Evolutionary conservation across 441 rosid species (phyloP).

Genomic region (Cnidoscolus chayamansa): DNA sequence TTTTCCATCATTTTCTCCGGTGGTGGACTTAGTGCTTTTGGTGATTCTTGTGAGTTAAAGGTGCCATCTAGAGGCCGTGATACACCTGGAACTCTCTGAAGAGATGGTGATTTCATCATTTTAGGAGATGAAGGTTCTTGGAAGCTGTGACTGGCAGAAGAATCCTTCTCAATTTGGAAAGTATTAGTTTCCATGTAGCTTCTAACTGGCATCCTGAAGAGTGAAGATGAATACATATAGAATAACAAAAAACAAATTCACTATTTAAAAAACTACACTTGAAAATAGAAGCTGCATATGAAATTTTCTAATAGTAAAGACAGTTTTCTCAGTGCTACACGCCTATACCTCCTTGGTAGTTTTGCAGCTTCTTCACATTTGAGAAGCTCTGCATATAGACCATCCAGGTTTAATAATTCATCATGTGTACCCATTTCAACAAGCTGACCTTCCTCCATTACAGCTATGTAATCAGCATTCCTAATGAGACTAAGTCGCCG

Average conservation of each 20-base stretch:
- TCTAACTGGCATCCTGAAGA: conserved; percentile 81
- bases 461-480: conserved; percentile 97
- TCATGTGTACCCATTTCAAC: conserved; percentile 99
- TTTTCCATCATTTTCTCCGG: conserved; percentile 71
- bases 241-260: not conserved
- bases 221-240: no score
- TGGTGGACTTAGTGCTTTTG: conserved; percentile 65
- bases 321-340: conserved; percentile 2
- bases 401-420: conserved; percentile 70
- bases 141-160: conserved; percentile 76
- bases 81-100: conserved; percentile 72
- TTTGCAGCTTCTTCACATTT: conserved; percentile 98
- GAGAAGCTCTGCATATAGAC: conserved; percentile 90
- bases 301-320: conserved; percentile 6
- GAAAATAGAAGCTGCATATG: not conserved
- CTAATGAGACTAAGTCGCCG: conserved; percentile 87
- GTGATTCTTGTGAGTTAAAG: conserved; percentile 63
- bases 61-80: conserved; percentile 54
- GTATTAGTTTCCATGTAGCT: conserved; percentile 57
- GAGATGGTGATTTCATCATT: conserved; percentile 87
- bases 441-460: conserved; percentile 99
- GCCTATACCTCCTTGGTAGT: conserved; percentile 88
- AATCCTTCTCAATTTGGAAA: conserved; percentile 84
- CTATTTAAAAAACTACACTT: not conserved
- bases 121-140: conserved; percentile 91